Evolutionary conservation across 2,329 filamentous ascomycete species (phyloP).

Genomic region (Aspergillus flavus): DNA sequence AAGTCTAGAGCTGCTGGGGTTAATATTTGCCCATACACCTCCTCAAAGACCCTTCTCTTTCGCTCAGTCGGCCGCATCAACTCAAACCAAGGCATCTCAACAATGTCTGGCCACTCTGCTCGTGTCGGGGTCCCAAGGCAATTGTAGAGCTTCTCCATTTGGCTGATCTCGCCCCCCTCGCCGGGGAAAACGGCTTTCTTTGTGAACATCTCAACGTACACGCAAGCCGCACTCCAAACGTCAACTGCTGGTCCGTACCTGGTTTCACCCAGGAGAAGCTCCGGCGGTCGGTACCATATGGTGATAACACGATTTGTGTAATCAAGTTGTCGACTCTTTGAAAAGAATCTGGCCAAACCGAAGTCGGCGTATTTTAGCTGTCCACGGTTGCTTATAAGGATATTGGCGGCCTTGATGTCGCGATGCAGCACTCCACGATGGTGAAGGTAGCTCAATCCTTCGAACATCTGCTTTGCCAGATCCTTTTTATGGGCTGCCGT

Average conservation of each 20-base stretch:
- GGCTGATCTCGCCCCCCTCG: constrained; percentile 92
- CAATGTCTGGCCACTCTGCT: constrained; percentile 81
- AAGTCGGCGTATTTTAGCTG: constrained; percentile 94
- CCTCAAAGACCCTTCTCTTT: constrained; percentile 73
- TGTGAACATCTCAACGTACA: constrained; percentile 95
- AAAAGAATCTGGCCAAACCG: constrained; percentile 92
- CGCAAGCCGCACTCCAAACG: constrained; percentile 96
- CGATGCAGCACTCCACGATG: constrained; percentile 90
- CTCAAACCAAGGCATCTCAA: constrained; percentile 98
- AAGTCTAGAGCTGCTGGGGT: constrained; percentile 82
- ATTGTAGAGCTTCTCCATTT: constrained; percentile 95
- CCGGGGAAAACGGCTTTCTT: constrained; percentile 92
- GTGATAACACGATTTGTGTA: constrained; percentile 99
- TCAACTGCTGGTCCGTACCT: constrained; percentile 88
- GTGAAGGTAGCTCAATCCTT: constrained; percentile 91
- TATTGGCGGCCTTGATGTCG: constrained; percentile 98
- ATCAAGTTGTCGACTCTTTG: constrained; percentile 86
- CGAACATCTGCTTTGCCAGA: constrained; percentile 87
- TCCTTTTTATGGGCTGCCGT: constrained; percentile 88
- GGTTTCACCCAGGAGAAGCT: constrained; percentile 87
- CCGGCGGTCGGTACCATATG: constrained; percentile 94
- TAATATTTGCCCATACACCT: constrained; percentile 77
- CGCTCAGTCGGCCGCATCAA: constrained; percentile 78
- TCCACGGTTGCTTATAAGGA: constrained; percentile 86
- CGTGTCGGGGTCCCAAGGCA: constrained; percentile 85